Percentiles rank a stretch among this genome's conserved stretches.
phyloP scores from a whole-genome alignment of 176 grass and related monocot genomes.

The Paspalum vaginatum region DNA sequence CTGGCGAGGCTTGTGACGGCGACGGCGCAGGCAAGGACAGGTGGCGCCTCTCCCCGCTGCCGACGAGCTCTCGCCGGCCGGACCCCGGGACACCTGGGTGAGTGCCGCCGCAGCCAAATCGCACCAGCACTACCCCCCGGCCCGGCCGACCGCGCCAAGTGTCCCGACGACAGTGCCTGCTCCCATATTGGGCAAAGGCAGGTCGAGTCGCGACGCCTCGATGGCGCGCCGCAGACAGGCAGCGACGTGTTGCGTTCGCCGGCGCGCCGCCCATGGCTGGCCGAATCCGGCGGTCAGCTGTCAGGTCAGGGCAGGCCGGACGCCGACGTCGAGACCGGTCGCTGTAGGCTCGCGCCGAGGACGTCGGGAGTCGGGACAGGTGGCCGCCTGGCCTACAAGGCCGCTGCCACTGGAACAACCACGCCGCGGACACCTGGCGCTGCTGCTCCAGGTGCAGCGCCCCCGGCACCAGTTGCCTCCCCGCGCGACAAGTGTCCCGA shows the following conservation, averaged over 20 bases:
- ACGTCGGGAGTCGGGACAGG: too few species aligned
- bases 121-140: neutral
- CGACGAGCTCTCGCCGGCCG: neutral
- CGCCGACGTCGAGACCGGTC: too few species aligned
- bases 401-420: neutral
- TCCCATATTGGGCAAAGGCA: too few species aligned
- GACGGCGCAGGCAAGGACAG: neutral
- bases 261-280: neutral
- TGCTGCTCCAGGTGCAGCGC: neutral
- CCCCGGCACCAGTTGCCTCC: neutral
- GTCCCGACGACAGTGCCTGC: too few species aligned
- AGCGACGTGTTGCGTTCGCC: too few species aligned
- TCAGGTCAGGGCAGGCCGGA: neutral
- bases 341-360: too few species aligned
- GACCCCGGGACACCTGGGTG: neutral
- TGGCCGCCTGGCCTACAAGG: neutral
- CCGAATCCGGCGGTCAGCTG: neutral
- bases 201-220: too few species aligned
- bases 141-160: constrained; percentile 27
- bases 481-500: constrained; percentile 30
- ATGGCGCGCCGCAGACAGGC: too few species aligned
- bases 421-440: neutral
- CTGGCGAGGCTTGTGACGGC: neutral
- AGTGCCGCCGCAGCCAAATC: neutral
- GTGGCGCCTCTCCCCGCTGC: neutral